Percentiles rank a stretch among this genome's conserved stretches.
These are phyloP conservation scores for Arachis hypogaea DNA, from an alignment of 306 rosid genomes.

Conservation along the genomic window DNA sequence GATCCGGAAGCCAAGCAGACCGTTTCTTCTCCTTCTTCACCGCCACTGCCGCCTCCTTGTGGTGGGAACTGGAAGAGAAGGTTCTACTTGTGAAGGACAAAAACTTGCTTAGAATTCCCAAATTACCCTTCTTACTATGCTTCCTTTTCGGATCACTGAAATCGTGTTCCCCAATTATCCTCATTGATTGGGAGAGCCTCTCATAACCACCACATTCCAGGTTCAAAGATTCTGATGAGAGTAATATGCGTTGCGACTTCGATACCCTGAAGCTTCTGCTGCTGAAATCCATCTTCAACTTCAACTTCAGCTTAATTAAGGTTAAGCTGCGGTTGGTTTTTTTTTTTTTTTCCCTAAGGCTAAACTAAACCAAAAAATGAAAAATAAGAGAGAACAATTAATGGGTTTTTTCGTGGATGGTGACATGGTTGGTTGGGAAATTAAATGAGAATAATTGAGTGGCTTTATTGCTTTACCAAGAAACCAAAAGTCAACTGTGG, in stretches of 20 bases:
- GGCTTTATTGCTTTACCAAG: background rate
- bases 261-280: constrained; percentile 41
- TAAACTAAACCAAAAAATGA: background rate
- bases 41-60: background rate
- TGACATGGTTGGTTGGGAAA: background rate
- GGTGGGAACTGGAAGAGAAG: background rate
- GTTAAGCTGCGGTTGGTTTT: background rate
- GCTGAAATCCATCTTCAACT: constrained; percentile 39
- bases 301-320: background rate
- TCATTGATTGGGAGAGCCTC: constrained; percentile 50
- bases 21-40: constrained; percentile 47
- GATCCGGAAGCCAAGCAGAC: constrained; percentile 70
- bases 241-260: constrained; percentile 36
- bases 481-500: constrained; percentile 11
- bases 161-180: constrained; percentile 34
- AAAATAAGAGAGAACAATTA: background rate
- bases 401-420: background rate
- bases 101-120: constrained; percentile 45
- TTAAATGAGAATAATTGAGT: background rate
- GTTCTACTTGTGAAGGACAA: constrained; percentile 34
- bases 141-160: constrained; percentile 28
- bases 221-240: constrained; percentile 42
- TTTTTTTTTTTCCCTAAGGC: background rate
- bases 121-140: constrained; percentile 26
- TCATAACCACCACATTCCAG: constrained; percentile 48